Percentiles rank a stretch among this genome's conserved stretches.
Conservation (phyloP, 2,329 filamentous ascomycete genomes). For the Neopestalotiopsis clavispora region DNA sequence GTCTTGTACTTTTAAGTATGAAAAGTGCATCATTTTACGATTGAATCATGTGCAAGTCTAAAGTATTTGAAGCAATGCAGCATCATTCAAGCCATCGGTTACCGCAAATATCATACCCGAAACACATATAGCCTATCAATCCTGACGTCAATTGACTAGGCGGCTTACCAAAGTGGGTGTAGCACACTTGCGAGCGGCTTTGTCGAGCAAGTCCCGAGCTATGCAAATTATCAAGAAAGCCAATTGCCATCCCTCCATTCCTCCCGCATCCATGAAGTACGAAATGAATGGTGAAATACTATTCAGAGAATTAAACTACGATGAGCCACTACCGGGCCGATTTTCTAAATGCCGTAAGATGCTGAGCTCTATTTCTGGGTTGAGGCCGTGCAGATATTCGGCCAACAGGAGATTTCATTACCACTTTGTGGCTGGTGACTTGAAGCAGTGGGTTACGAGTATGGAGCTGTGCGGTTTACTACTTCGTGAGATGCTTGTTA, state of each 20-base stretch:
- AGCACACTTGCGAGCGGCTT: neutral
- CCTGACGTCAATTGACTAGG: neutral
- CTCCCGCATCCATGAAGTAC: neutral
- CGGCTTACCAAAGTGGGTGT: neutral
- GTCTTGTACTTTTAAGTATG: neutral
- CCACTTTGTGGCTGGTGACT: neutral
- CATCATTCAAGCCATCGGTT: too few relatives aligned
- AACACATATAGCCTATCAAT: too few relatives aligned
- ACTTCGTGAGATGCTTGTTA: neutral
- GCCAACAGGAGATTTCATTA: neutral
- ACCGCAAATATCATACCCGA: too few relatives aligned
- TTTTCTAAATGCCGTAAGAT: neutral
- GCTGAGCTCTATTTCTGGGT: neutral
- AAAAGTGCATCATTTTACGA: neutral
- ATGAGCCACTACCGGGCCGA: neutral
- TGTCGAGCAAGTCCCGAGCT: neutral
- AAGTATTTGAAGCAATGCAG: too few relatives aligned
- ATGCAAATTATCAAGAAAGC: neutral
- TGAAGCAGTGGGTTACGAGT: neutral
- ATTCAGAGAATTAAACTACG: neutral
- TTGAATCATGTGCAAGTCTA: too few relatives aligned
- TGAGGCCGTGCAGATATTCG: neutral
- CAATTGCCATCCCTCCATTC: neutral
- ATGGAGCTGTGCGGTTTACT: neutral
- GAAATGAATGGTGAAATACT: neutral